phyloP scores from a whole-genome alignment of 2,329 filamentous ascomycete species.

The Cryphonectria naterciae region DNA sequence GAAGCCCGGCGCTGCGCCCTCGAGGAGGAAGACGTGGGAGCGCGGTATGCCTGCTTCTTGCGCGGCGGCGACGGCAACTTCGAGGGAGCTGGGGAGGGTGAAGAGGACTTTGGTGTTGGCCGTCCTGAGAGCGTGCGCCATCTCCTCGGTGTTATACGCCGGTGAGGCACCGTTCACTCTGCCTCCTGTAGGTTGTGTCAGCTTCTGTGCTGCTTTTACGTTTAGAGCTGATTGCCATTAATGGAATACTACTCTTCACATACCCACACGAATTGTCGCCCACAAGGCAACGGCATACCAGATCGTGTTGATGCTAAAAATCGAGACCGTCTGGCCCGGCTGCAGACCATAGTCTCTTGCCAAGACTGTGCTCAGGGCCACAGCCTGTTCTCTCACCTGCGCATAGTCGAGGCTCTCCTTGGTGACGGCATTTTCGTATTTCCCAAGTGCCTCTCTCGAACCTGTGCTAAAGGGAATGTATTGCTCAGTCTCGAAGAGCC shows the following conservation, averaged over 20 bases:
- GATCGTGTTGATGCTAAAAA: slow-evolving; percentile 13
- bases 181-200: slow-evolving; percentile 43
- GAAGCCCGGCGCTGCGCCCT: background rate
- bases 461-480: background rate
- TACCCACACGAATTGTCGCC: slow-evolving; percentile 12
- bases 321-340: slow-evolving; percentile 10
- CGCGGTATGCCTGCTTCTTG: slow-evolving; percentile 18
- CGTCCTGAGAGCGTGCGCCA: slow-evolving; percentile 64
- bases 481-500: slow-evolving; percentile 10
- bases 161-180: slow-evolving; percentile 62
- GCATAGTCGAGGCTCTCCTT: slow-evolving; percentile 3
- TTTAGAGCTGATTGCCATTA: background rate
- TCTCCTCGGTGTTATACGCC: slow-evolving; percentile 66
- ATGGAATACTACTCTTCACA: background rate
- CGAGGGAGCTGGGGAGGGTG: slow-evolving; percentile 50
- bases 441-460: background rate
- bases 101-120: slow-evolving; percentile 61
- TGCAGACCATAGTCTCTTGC: slow-evolving; percentile 2
- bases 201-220: background rate
- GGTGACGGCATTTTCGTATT: slow-evolving; percentile 15
- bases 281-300: slow-evolving; percentile 18
- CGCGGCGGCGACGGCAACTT: slow-evolving; percentile 11
- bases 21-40: slow-evolving; percentile 2
- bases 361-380: slow-evolving; percentile 7
- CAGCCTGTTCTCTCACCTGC: slow-evolving; percentile 15